phyloP scores from a whole-genome alignment of 179 eudicot genomes.

The Silene vulgaris region DNA sequence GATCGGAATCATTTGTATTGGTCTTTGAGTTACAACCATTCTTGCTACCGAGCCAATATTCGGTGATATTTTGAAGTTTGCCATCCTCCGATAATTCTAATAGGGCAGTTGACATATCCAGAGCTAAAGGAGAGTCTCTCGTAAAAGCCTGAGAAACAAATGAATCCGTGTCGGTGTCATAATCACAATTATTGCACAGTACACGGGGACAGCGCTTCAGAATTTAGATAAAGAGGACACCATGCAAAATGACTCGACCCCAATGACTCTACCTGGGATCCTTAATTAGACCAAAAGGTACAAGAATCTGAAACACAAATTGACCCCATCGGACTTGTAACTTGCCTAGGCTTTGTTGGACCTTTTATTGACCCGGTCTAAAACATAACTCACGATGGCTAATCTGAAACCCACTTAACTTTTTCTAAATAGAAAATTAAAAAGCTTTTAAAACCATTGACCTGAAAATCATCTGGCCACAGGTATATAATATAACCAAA shows the following conservation, averaged over 20 bases:
- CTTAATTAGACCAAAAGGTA: too few species aligned
- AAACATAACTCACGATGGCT: too few species aligned
- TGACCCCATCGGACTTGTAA: neutral
- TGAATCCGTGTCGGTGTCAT: neutral
- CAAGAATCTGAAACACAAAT: too few species aligned
- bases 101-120: constrained; percentile 63
- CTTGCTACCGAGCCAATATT: constrained; percentile 35
- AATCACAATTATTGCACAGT: neutral
- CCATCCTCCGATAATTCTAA: constrained; percentile 56
- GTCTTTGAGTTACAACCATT: constrained; percentile 24
- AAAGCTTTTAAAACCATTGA: too few species aligned
- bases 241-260: neutral
- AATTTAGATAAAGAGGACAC: neutral
- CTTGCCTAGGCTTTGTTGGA: too few species aligned
- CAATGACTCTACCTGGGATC: neutral
- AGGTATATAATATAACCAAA: too few species aligned
- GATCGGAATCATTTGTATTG: constrained; percentile 35
- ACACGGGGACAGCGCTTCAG: neutral
- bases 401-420: too few species aligned
- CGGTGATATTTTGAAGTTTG: constrained; percentile 43
- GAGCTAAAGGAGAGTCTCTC: constrained; percentile 56
- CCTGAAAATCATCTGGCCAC: too few species aligned
- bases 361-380: too few species aligned
- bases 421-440: too few species aligned
- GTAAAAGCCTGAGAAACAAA: constrained; percentile 47